These are phyloP conservation scores for Annulohypoxylon nitens DNA, from an alignment of 495 filamentous ascomycete genomes.

Conservation along the genomic window DNA sequence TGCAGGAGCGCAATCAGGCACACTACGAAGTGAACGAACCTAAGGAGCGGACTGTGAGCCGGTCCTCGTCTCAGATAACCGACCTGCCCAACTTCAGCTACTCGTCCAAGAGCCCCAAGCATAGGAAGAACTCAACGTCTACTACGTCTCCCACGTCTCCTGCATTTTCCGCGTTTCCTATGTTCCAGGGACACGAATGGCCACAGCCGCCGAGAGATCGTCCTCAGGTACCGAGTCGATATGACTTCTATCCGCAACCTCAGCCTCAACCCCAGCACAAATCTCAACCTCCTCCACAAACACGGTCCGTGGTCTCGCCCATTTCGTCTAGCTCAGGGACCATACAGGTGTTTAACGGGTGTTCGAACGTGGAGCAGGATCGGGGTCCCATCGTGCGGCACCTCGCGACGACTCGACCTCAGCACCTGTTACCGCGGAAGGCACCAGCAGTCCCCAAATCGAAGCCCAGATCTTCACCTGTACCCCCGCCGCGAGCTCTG, in stretches of 20 bases:
- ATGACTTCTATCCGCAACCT: background rate
- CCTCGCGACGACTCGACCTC: background rate
- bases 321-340: constrained; percentile 12
- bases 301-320: background rate
- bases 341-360: constrained; percentile 15
- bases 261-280: background rate
- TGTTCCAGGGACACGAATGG: background rate
- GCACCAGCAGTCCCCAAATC: constrained; percentile 7
- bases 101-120: constrained; percentile 26
- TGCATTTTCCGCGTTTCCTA: background rate
- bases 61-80: background rate
- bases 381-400: constrained; percentile 27
- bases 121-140: background rate
- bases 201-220: background rate
- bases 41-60: background rate
- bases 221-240: background rate
- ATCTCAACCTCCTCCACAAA: background rate
- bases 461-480: background rate
- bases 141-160: background rate
- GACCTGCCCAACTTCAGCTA: constrained; percentile 24
- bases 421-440: constrained; percentile 1
- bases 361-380: background rate
- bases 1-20: constrained; percentile 27
- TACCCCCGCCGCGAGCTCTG: background rate
- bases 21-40: constrained; percentile 7